Evolutionary conservation across 768 basidiomycete species (phyloP).

Genomic region (Boletus vermiculosoides): DNA sequence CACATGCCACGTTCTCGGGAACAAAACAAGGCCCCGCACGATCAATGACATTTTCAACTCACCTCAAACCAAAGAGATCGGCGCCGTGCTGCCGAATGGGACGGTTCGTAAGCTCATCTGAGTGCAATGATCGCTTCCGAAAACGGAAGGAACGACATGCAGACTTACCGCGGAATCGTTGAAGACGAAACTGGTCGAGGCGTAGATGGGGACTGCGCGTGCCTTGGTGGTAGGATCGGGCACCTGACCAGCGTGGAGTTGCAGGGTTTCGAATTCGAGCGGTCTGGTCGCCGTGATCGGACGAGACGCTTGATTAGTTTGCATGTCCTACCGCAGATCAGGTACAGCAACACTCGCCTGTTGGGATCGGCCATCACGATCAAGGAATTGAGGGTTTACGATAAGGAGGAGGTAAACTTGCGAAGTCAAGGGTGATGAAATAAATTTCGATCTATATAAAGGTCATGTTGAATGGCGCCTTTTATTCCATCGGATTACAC

Average conservation of each 20-base stretch:
- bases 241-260: constrained; percentile 60
- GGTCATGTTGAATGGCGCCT: neutral
- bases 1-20: neutral
- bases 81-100: constrained; percentile 44
- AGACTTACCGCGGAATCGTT: constrained; percentile 46
- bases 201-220: constrained; percentile 63
- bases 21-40: neutral
- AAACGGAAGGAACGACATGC: neutral
- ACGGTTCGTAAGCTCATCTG: neutral
- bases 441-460: neutral
- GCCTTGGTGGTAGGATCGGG: constrained; percentile 55
- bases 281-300: constrained; percentile 17
- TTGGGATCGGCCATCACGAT: constrained; percentile 25
- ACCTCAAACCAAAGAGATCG: constrained; percentile 50
- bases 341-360: constrained; percentile 12
- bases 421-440: no score
- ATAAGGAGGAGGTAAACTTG: no score
- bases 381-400: no score
- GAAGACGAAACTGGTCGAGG: constrained; percentile 55
- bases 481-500: neutral
- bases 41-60: neutral
- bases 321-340: neutral
- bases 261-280: constrained; percentile 60
- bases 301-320: neutral
- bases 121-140: neutral